These are phyloP conservation scores for Silene uniflora DNA, from an alignment of 148 eudicot genomes.

Conservation along the genomic window DNA sequence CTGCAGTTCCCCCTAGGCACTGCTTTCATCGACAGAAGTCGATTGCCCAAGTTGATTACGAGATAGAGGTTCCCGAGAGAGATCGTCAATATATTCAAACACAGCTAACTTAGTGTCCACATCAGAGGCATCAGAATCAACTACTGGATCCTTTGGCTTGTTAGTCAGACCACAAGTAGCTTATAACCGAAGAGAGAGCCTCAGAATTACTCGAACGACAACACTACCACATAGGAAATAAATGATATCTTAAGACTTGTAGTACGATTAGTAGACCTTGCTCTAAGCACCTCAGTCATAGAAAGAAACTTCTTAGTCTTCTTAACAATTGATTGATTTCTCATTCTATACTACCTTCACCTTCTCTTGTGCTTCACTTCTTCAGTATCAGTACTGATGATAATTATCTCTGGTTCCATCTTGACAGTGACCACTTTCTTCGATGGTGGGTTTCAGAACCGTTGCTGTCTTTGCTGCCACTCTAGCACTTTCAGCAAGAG, in stretches of 20 bases:
- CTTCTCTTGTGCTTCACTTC: slow-evolving; percentile 29
- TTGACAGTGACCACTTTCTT: slow-evolving; percentile 36
- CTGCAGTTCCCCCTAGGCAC: slow-evolving; percentile 67
- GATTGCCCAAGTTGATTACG: slow-evolving; percentile 58
- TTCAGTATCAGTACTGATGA: slow-evolving; percentile 58
- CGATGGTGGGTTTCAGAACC: slow-evolving; percentile 25
- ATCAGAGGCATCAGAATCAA: slow-evolving; percentile 67
- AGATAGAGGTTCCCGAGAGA: slow-evolving; percentile 81
- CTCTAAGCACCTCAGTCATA: slow-evolving; percentile 57
- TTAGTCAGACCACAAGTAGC: slow-evolving; percentile 56
- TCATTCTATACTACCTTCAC: slow-evolving; percentile 23
- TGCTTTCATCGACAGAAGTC: slow-evolving; percentile 48
- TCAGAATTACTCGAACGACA: slow-evolving; percentile 8
- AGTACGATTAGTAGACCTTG: slow-evolving; percentile 33
- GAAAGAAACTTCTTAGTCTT: slow-evolving; percentile 35
- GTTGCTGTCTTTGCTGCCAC: slow-evolving; percentile 20
- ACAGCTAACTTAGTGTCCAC: slow-evolving; percentile 61
- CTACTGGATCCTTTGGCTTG: slow-evolving; percentile 39
- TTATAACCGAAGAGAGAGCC: slow-evolving; percentile 21
- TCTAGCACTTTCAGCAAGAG: background rate
- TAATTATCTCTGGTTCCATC: slow-evolving; percentile 53
- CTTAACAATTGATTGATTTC: slow-evolving; percentile 23
- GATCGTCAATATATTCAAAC: slow-evolving; percentile 80
- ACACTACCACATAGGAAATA: too few relatives aligned
- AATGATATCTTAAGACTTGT: too few relatives aligned